Base-by-base conservation (phyloP, 2,329 filamentous ascomycete species). In the Passalora sequoiae region DNA sequence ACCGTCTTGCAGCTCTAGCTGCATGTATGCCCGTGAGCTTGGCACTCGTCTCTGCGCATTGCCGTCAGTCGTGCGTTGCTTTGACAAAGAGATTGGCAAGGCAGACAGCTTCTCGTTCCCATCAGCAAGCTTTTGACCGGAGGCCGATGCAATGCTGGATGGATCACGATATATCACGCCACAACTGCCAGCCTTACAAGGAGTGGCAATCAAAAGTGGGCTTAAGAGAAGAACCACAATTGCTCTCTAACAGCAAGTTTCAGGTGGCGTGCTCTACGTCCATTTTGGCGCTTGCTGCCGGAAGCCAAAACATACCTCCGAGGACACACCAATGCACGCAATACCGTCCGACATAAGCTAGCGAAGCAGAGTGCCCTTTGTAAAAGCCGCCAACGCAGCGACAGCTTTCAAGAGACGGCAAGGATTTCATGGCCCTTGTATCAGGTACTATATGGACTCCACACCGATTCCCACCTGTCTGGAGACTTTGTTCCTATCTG, bases 1-100 rank as follows among this genome's bases (percentile, higher is more conserved):
- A 33, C 28, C 9, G 27, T 31, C 27, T 10, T 24, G 27, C 16
- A 40, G 25, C 9, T 40, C 28, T 40, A 40, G 38, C 38, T 33
- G 38, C 38, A 40, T 31, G 19, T 12, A 6, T 19, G 19, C 33
- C 20, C 4, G 19, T 1, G 33, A 36, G 33, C 33, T 36, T 36
- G 19, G 4, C 6, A 24, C 33, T 36, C 33, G 33, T 20, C 33
- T 36, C 33, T 36, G 33, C 33, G 33, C 33, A 36, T 36, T 36
- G 20, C 20, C 20, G 33, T 24, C 16, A 33, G 16, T 33, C 16
- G 16, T 33, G 30, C 17, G 17, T 19, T 15, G 15, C 30, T 33
- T 9, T 19, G 30, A 33, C 30, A 33, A 33, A 33, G 30, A 33
- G 15, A n/a, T n/a, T n/a, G n/a, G n/a, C n/a, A n/a, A n/a, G n/a